Evolutionary conservation across 345 rosid species (phyloP).

Genomic region (Erodium maritimum): DNA sequence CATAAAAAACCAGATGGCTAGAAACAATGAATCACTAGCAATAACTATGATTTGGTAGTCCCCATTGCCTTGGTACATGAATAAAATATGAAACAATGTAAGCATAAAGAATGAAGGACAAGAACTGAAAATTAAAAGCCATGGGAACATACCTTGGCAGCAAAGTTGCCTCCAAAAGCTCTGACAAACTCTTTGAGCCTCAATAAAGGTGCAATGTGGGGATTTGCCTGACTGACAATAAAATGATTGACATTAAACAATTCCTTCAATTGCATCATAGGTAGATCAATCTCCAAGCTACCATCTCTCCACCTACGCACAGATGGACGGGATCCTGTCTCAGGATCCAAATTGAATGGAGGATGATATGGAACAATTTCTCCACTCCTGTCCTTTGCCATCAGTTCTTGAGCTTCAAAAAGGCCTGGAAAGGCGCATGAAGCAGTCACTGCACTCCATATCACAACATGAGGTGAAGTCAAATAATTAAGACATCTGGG

Average conservation of each 20-base stretch:
- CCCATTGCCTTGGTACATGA: neutral
- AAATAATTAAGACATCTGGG: conserved; percentile 97
- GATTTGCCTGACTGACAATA: conserved; percentile 97
- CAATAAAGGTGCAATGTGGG: conserved; percentile 78
- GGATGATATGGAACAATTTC: conserved; percentile 94
- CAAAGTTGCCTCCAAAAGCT: conserved; percentile 89
- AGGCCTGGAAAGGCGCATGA: conserved; percentile 98
- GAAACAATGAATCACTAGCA: neutral
- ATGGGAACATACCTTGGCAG: conserved; percentile 67
- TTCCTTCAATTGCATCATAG: conserved; percentile 97
- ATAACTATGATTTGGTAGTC: neutral
- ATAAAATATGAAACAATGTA: too few relatives aligned
- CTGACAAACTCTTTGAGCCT: conserved; percentile 70
- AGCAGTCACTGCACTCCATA: conserved; percentile 98
- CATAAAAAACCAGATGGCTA: neutral
- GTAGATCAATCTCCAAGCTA: conserved; percentile 92
- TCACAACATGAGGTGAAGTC: conserved; percentile 95
- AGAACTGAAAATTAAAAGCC: neutral
- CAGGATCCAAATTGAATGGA: conserved; percentile 80
- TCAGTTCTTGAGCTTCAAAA: conserved; percentile 93
- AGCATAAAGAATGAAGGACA: neutral
- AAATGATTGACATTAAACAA: conserved; percentile 95
- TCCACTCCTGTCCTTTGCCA: conserved; percentile 96
- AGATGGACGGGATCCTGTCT: conserved; percentile 47
- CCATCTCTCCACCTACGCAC: conserved; percentile 96